Base-by-base conservation (phyloP, 2,329 filamentous ascomycete genomes). In the Alternaria triticimaculans region DNA sequence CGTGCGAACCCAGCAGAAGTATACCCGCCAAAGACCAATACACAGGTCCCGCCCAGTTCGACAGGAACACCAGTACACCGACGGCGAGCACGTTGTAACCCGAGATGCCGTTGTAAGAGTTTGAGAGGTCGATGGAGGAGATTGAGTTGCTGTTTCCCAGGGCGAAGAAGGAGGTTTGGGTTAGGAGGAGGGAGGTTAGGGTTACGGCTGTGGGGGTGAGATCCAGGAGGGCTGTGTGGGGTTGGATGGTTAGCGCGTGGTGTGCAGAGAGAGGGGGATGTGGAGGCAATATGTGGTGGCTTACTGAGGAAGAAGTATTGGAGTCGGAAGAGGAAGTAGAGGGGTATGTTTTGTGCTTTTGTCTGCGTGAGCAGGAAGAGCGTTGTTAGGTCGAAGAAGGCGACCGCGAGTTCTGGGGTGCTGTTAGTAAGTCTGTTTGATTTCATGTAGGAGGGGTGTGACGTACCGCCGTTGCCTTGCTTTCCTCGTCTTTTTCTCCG, bases 81-180 rank as follows among this genome's bases (percentile, higher is more conserved):
- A 99, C 96, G 15, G 89, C 86, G n/a, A 89, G 67, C 66, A 96
- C 85, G 75, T 92, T 94, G 83, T 96, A 99, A 60, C 86, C 88
- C 54, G 86, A 87, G 41, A 99, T 86, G 66, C 96, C 96, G 74
- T 99, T 99, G 82, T 99, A 99, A 0, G 94, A 94, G 76, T 91
- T 97, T 6, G 93, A 96, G 20, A 99, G 87, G 76, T 98, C 94
- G 72, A 99, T 89, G n/a, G 92, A 95, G 12, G 94, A 97, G 70
- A 99, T 97, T 44, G 96, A 92, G 78, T 99, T 99, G 50, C 92
- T 93, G 76, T 94, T 94, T 23, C 94, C 96, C 66, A 93, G 89
- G 28, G 93, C 91, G 78, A 98, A 99, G 85, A 97, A 99, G 55
- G 91, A 90, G 37, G 88, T 84, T 81, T 94, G 90, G 70, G 96